Evolutionary conservation across 306 rosid genomes (phyloP).

Genomic region (Cercis canadensis): DNA sequence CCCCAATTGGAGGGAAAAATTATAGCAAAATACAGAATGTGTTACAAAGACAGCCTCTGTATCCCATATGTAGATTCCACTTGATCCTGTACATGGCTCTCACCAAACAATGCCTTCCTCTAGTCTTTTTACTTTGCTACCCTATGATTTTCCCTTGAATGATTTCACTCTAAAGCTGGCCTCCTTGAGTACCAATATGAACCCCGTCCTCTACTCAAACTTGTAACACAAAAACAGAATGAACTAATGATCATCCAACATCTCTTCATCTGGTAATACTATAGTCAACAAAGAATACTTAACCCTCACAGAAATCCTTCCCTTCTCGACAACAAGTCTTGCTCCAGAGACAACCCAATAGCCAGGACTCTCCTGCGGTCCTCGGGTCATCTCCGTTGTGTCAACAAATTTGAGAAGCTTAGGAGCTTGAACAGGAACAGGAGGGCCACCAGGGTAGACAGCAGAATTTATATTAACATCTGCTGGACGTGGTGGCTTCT

Average conservation of each 20-base stretch:
- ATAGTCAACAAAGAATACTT: slow-evolving; percentile 84
- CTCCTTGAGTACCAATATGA: slow-evolving; percentile 16
- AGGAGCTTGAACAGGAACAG: slow-evolving; percentile 86
- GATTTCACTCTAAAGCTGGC: slow-evolving; percentile 6
- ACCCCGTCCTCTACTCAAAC: neutral
- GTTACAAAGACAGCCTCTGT: neutral
- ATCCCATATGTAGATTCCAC: slow-evolving; percentile 1
- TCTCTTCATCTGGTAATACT: slow-evolving; percentile 73
- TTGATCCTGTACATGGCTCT: slow-evolving; percentile 5
- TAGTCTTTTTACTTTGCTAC: neutral
- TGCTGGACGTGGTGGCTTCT: slow-evolving; percentile 83
- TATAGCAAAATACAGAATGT: neutral
- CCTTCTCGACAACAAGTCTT: slow-evolving; percentile 86
- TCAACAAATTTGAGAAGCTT: slow-evolving; percentile 91
- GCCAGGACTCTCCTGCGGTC: slow-evolving; percentile 95
- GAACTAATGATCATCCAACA: slow-evolving; percentile 58
- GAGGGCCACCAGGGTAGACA: slow-evolving; percentile 95
- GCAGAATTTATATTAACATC: slow-evolving; percentile 96
- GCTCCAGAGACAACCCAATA: slow-evolving; percentile 99
- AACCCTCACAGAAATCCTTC: slow-evolving; percentile 79
- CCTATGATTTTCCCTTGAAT: neutral
- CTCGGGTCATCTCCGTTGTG: slow-evolving; percentile 91
- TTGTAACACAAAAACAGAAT: slow-evolving; percentile 16
- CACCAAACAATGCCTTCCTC: neutral
- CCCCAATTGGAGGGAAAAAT: slow-evolving; percentile 15